These are phyloP conservation scores for Trametes maxima DNA, from an alignment of 768 basidiomycete genomes.

Conservation along the genomic window DNA sequence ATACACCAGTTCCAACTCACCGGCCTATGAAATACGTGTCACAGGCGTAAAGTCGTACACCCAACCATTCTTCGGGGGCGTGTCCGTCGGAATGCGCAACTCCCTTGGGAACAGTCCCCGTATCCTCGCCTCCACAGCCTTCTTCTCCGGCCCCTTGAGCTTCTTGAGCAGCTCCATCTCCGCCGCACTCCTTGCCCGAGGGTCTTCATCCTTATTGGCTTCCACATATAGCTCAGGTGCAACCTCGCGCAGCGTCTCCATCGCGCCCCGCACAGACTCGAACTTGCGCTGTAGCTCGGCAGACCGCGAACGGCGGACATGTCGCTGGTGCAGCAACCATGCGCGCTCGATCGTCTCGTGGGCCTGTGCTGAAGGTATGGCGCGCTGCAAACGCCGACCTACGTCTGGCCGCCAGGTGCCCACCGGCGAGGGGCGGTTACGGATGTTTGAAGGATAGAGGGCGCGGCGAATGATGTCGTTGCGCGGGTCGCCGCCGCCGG, in stretches of 20 bases:
- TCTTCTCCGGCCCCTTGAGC: constrained; percentile 65
- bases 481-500: constrained; percentile 52
- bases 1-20: background rate
- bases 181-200: constrained; percentile 56
- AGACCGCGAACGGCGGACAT: constrained; percentile 67
- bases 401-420: constrained; percentile 87
- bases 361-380: constrained; percentile 87
- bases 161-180: constrained; percentile 64
- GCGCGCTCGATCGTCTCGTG: constrained; percentile 93
- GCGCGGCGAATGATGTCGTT: constrained; percentile 75
- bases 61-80: constrained; percentile 81
- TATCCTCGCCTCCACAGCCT: constrained; percentile 74
- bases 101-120: constrained; percentile 89
- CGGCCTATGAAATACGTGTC: constrained; percentile 18
- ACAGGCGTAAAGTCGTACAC: constrained; percentile 78
- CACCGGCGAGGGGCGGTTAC: constrained; percentile 70
- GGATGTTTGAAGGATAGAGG: constrained; percentile 79
- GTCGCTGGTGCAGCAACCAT: constrained; percentile 81
- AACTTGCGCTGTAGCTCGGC: constrained; percentile 77
- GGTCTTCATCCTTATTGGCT: constrained; percentile 76
- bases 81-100: constrained; percentile 82
- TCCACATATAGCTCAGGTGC: constrained; percentile 65
- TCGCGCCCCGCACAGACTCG: constrained; percentile 78
- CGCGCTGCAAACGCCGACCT: constrained; percentile 70
- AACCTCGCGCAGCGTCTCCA: constrained; percentile 71